Conservation (phyloP, 75 land plant species). For the Azolla pinnata region DNA sequence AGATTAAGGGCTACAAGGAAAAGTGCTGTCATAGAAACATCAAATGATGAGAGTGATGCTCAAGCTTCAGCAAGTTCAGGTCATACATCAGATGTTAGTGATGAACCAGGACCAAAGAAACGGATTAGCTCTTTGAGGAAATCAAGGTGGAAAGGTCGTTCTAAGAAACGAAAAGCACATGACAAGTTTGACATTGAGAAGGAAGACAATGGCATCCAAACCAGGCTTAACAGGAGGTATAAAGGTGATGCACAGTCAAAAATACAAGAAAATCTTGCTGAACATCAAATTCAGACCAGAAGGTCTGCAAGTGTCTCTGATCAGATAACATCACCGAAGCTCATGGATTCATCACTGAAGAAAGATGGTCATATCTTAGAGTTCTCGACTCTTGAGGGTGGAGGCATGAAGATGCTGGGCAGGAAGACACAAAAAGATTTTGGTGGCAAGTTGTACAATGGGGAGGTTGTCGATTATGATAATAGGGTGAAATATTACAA, state of each 20-base stretch:
- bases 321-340: conserved; percentile 5
- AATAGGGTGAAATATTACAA: conserved; percentile 27
- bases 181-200: not conserved
- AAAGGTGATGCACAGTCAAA: not conserved
- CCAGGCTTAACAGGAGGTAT: not conserved
- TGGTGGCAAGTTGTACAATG: conserved; percentile 14
- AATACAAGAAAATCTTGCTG: not conserved
- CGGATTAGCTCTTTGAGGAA: not conserved
- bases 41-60: conserved; percentile 5
- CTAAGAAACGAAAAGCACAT: not conserved
- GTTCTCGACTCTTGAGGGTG: conserved; percentile 2
- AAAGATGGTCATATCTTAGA: conserved; percentile 8
- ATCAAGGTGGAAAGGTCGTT: not conserved
- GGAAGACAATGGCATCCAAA: not conserved
- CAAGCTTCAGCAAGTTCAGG: not conserved
- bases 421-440: conserved; percentile 27
- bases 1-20: not conserved
- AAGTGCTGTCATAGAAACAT: conserved; percentile 1
- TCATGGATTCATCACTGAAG: not conserved
- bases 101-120: not conserved
- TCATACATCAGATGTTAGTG: not conserved
- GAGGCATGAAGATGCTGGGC: conserved; percentile 24
- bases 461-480: conserved; percentile 32
- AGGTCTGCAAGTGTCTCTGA: not conserved
- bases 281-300: conserved; percentile 1